Conservation (phyloP, 169 alveolate genomes). For the Plasmodium fragile region DNA sequence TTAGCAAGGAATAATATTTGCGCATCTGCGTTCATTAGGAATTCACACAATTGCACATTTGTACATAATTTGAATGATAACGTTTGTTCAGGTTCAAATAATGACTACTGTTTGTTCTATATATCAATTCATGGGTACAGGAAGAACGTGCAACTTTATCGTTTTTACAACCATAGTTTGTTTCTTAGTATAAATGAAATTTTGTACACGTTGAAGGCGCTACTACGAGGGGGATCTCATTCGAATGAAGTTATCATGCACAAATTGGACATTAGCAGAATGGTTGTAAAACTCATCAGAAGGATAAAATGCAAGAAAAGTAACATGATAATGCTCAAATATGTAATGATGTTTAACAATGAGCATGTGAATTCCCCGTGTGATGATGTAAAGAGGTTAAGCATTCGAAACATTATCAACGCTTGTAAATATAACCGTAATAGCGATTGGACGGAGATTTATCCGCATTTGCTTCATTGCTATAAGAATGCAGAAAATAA, state of each 20-base stretch:
- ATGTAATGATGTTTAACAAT: not conserved
- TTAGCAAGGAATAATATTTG: not conserved
- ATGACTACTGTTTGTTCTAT: constrained; percentile 28
- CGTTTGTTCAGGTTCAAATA: not conserved
- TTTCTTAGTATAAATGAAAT: constrained; percentile 27
- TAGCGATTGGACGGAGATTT: not conserved
- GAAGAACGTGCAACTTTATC: not conserved
- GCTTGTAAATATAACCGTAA: not conserved
- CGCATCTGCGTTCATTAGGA: not conserved
- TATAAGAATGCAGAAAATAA: constrained; percentile 5
- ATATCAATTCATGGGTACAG: not conserved
- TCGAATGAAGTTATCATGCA: not conserved
- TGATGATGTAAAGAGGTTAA: constrained; percentile 20
- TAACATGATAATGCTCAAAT: not conserved
- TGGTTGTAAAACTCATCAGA: constrained; percentile 17
- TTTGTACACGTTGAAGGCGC: not conserved
- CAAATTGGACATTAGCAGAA: constrained; percentile 15
- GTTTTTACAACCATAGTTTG: constrained; percentile 23
- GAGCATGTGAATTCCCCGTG: not conserved
- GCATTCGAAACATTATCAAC: constrained; percentile 35
- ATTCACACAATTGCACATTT: not conserved
- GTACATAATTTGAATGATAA: constrained; percentile 30
- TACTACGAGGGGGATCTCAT: not conserved
- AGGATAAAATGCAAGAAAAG: not conserved
- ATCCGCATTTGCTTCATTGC: not conserved